Base-by-base conservation (phyloP, 2,329 filamentous ascomycete genomes). In the Pseudogymnoascus sp. region DNA sequence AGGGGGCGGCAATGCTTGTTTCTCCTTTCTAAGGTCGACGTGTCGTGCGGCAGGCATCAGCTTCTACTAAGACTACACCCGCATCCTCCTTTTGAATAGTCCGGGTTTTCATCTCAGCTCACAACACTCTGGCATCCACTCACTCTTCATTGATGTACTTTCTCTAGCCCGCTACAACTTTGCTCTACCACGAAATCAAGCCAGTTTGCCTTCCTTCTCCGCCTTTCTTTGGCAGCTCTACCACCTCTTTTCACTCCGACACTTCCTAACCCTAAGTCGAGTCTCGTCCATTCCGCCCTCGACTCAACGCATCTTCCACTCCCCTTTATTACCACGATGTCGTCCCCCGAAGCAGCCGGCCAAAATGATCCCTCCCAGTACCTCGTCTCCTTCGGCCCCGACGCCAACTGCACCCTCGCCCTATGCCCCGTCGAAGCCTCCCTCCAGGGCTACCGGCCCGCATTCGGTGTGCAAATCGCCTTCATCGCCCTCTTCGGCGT, bases 361-460 rank as follows among this genome's bases (percentile, higher is more conserved):
- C 18, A 12, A 46, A 18, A 21, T 36, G 38, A 62, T 56, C 60
- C 36, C 60, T 62, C 60, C 60, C 60, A 62, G 60, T 62, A 56
- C 40, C 60, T 62, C 40, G 61, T 63, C 61, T 40, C 61, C 61
- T 63, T 63, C 46, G 3, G 70, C 14, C 61, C 61, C 16, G 40
- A 62, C 4, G 69, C 40, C 40, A 43, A 43, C 60, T 78, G 76
- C 66, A 77, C 75, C 9, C 60, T 76, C 31, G 68, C 69, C 1
- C 74, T 71, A 5, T 79, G 77, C 62, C 70, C 73, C 0, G 64
- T 78, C 31, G 60, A 43, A 28, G 66, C 66, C 43, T 76, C 74
- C 18, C 79, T 77, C 67, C 83, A 86, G 71, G 70, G 75, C 61
- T 88, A 87, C 73, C 76, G 78, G 34, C 80, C 86, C 28, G 76